Evolutionary conservation across 2,329 filamentous ascomycete genomes (phyloP).

Genomic region (Xylariaceae sp.): DNA sequence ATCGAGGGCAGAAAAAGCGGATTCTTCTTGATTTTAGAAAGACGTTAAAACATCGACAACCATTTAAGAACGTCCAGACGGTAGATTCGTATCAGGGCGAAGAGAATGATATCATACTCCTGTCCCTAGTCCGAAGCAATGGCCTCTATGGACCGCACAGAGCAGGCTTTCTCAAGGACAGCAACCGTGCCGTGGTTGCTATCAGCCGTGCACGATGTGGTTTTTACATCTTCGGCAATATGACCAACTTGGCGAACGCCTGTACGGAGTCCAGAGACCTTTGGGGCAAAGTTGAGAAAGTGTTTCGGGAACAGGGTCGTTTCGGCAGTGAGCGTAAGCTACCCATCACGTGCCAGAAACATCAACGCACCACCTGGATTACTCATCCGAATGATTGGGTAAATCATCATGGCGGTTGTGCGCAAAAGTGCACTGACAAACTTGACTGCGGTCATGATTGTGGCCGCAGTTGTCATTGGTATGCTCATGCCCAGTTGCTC

Average conservation of each 20-base stretch:
- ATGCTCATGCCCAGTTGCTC: constrained; percentile 8
- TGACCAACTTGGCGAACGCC: constrained; percentile 47
- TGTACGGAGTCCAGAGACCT: constrained; percentile 38
- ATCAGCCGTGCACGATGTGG: constrained; percentile 69
- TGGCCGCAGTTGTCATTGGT: constrained; percentile 30
- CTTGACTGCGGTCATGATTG: constrained; percentile 29
- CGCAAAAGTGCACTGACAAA: constrained; percentile 18
- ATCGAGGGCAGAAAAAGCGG: constrained; percentile 73
- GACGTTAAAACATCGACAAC: constrained; percentile 25
- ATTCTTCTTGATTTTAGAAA: constrained; percentile 49
- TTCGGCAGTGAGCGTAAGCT: constrained; percentile 39
- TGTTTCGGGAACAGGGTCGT: constrained; percentile 38
- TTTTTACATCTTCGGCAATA: constrained; percentile 82
- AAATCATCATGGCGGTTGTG: constrained; percentile 27
- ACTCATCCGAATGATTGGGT: constrained; percentile 51
- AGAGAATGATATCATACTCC: constrained; percentile 77
- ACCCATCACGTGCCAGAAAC: constrained; percentile 61
- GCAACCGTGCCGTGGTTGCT: constrained; percentile 55
- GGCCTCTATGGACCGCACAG: constrained; percentile 31
- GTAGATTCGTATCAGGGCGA: constrained; percentile 91
- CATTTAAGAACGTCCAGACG: constrained; percentile 62
- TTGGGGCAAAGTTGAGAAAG: constrained; percentile 35
- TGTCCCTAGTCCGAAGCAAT: constrained; percentile 77
- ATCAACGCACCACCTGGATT: constrained; percentile 50
- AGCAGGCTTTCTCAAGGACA: constrained; percentile 71